Percentiles rank a stretch among this genome's conserved stretches.
Evolutionary conservation across 164 flowering plant genomes (phyloP).

Genomic region (Nelumbo lutea): DNA sequence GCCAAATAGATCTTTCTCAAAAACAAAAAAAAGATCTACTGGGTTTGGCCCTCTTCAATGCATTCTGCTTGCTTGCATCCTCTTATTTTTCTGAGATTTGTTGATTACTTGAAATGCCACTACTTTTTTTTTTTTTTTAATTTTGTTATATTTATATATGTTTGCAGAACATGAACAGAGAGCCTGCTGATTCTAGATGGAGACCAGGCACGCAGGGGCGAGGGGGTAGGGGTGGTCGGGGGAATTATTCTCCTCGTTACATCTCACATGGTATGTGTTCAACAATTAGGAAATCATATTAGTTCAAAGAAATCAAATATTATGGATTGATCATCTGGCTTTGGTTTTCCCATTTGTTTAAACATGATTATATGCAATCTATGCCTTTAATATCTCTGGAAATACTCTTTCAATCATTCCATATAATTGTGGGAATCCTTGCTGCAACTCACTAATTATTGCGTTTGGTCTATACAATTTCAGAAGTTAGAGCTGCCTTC

Average conservation of each 20-base stretch:
- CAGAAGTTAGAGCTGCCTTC: too few species aligned
- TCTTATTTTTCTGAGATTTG: not conserved
- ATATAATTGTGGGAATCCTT: too few species aligned
- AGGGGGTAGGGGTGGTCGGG: constrained; percentile 58
- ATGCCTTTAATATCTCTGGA: too few species aligned
- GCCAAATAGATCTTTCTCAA: too few species aligned
- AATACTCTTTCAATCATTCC: too few species aligned
- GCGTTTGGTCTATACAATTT: too few species aligned
- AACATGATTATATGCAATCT: not conserved
- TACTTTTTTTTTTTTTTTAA: not conserved
- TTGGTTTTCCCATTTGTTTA: not conserved
- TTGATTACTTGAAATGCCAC: not conserved
- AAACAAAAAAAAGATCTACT: too few species aligned
- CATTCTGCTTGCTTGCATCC: not conserved
- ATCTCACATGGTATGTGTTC: constrained; percentile 43
- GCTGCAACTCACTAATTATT: too few species aligned
- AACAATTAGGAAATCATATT: too few species aligned
- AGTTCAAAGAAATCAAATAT: too few species aligned
- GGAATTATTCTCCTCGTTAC: constrained; percentile 45
- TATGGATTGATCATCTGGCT: too few species aligned
- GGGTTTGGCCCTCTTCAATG: too few species aligned
- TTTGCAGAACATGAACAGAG: constrained; percentile 53
- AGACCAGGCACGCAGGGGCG: constrained; percentile 54
- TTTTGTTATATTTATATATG: not conserved
- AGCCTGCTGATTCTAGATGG: constrained; percentile 63